Base-by-base conservation (phyloP, 148 eudicot genomes). In the Heliosperma pusillum region DNA sequence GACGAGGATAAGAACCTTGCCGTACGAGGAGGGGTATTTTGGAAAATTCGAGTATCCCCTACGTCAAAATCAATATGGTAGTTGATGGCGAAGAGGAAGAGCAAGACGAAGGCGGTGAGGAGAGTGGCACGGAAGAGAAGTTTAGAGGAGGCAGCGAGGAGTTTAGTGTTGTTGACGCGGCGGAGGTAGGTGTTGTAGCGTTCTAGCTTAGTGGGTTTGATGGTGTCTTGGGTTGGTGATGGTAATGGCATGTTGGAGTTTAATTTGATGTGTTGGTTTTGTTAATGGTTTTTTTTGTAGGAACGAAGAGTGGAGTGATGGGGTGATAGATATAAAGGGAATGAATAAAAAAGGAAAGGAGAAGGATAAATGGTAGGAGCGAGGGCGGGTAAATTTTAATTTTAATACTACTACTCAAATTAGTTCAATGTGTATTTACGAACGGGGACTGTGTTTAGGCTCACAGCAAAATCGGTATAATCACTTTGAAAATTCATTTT, bases 1-100 rank as follows among this genome's bases (percentile, higher is more conserved):
- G 89, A 85, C 74, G 93, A 82, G 78, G 90, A 82, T 57, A 86
- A 78, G 59, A 86, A 76, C 56, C 70, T 66, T 5, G 86, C 74
- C 53, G 85, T 75, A 67, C 82, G 91, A 40, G 86, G 44, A 30
- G 55, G 61, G 29, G 24, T 17, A 16, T 13, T 50, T 13, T 50
- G 55, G 55, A 17, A 50, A 50, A 50, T 50, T 3, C 17, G 17
- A 13, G 9, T 13, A 33, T 33, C 36, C 36, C 36, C 36, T 0
- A 7, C 42, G 10, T 36, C 42, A 36, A 36, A 36, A 36, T 36
- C 42, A 36, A 36, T 36, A 36, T 36, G 42, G 55, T 50, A 0
- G 55, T 50, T 50, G 19, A 50, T 13, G 55, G 55, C 55, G 19
- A 50, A 50, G 55, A 50, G 55, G 19, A 50, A 50, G 55, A 50